Percentiles rank a stretch among this genome's conserved stretches.
Conservation (phyloP, 108 stramenopile species). For the Skeletonema menzelii region DNA sequence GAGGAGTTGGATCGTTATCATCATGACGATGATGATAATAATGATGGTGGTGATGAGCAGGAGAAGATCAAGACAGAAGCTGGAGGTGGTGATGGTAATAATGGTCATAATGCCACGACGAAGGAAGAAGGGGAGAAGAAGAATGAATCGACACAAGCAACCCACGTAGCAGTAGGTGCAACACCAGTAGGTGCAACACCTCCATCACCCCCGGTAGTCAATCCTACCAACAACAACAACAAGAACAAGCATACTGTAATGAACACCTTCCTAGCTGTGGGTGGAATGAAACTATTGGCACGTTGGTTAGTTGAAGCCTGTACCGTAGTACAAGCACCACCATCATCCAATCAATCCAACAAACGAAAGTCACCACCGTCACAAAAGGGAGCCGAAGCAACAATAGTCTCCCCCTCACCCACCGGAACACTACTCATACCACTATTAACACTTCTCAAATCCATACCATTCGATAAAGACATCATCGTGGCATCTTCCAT, state of each 20-base stretch:
- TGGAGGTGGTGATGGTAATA: neutral
- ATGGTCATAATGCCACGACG: neutral
- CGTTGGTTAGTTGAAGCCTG: slow-evolving; percentile 43
- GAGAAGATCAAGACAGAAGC: neutral
- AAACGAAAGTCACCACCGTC: neutral
- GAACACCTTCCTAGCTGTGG: slow-evolving; percentile 1
- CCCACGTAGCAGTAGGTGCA: neutral
- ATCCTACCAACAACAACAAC: neutral
- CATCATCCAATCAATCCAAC: neutral
- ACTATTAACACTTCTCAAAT: slow-evolving; percentile 28
- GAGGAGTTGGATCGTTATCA: slow-evolving; percentile 9
- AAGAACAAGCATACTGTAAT: neutral
- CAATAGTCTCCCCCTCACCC: slow-evolving; percentile 9
- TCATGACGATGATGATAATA: neutral
- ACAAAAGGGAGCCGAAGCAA: neutral
- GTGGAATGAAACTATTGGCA: slow-evolving; percentile 39
- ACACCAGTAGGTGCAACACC: too few relatives aligned
- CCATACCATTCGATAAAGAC: slow-evolving; percentile 42
- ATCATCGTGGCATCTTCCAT: slow-evolving; percentile 35
- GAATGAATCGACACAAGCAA: neutral
- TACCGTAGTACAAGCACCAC: slow-evolving; percentile 9
- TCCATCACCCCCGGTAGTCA: neutral
- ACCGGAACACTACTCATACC: slow-evolving; percentile 36
- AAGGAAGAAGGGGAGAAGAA: neutral
- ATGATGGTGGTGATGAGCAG: neutral